Percentiles rank a stretch among this genome's conserved stretches.
Evolutionary conservation across 306 rosid genomes (phyloP).

Genomic region (Vigna nakashimae): DNA sequence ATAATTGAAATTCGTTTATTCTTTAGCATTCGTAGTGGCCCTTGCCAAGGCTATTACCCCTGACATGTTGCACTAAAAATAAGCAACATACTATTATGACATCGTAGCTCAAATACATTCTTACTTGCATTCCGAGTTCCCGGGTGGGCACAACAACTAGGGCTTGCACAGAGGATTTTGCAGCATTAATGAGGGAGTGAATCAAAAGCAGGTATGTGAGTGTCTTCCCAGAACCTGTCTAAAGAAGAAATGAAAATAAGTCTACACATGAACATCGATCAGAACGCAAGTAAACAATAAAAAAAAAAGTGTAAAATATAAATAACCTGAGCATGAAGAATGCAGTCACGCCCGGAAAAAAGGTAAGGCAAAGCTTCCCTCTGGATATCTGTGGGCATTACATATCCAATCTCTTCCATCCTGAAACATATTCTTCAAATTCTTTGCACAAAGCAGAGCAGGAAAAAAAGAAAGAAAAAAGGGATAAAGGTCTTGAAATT

Average conservation of each 20-base stretch:
- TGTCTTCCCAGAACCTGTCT: slow-evolving; percentile 99
- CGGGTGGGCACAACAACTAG: slow-evolving; percentile 89
- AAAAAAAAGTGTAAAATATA: slow-evolving; percentile 36
- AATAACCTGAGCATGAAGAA: slow-evolving; percentile 93
- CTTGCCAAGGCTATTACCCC: slow-evolving; percentile 33
- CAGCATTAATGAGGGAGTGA: slow-evolving; percentile 60
- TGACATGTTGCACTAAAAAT: slow-evolving; percentile 21
- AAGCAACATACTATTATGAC: slow-evolving; percentile 7
- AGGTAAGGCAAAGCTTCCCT: slow-evolving; percentile 72
- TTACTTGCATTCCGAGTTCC: slow-evolving; percentile 97
- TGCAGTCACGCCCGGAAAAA: slow-evolving; percentile 76
- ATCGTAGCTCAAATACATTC: slow-evolving; percentile 38
- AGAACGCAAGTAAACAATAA: not conserved
- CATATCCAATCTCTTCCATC: slow-evolving; percentile 85
- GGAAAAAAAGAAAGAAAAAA: not conserved
- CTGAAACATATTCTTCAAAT: slow-evolving; percentile 46
- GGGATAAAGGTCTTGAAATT: slow-evolving; percentile 2
- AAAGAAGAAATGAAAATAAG: slow-evolving; percentile 50
- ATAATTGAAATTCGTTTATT: not conserved
- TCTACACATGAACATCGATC: slow-evolving; percentile 21
- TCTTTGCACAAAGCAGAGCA: not conserved
- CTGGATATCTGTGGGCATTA: slow-evolving; percentile 75
- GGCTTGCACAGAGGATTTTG: slow-evolving; percentile 78
- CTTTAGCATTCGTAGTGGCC: slow-evolving; percentile 28
- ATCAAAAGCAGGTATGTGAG: slow-evolving; percentile 85